Evolutionary conservation across 257 asterid genomes (phyloP).

Genomic region (Fraxinus quadrangulata): DNA sequence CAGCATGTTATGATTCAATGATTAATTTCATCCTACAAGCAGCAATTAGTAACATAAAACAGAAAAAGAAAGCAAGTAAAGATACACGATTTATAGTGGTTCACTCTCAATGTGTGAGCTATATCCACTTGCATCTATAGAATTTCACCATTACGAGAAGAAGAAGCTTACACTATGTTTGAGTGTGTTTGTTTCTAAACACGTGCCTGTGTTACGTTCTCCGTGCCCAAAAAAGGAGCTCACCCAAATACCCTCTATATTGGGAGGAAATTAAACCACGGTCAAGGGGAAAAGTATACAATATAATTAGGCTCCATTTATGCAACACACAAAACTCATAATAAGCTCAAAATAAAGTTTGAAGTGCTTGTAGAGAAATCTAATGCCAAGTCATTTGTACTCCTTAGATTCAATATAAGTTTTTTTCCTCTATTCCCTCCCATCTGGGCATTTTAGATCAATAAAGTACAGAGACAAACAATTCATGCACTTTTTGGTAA

Average conservation of each 20-base stretch:
- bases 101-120: neutral
- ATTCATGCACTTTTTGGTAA: neutral
- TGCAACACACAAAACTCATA: neutral
- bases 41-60: neutral
- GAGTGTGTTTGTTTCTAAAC: neutral
- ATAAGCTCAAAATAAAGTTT: neutral
- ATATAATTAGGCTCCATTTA: neutral
- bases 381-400: constrained; percentile 4
- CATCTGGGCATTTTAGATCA: neutral
- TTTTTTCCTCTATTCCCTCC: neutral
- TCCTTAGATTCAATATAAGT: neutral
- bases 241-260: neutral
- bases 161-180: neutral
- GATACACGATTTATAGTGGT: neutral
- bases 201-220: neutral
- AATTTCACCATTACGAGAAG: neutral
- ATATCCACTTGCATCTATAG: neutral
- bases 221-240: neutral
- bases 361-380: constrained; percentile 1
- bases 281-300: neutral
- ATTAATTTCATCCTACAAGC: neutral
- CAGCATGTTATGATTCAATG: neutral
- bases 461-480: neutral
- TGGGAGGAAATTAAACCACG: neutral
- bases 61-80: neutral